Percentiles rank a stretch among this genome's conserved stretches.
These are phyloP conservation scores for Aristolochia californica DNA, from an alignment of 164 flowering plant species.

Conservation along the genomic window DNA sequence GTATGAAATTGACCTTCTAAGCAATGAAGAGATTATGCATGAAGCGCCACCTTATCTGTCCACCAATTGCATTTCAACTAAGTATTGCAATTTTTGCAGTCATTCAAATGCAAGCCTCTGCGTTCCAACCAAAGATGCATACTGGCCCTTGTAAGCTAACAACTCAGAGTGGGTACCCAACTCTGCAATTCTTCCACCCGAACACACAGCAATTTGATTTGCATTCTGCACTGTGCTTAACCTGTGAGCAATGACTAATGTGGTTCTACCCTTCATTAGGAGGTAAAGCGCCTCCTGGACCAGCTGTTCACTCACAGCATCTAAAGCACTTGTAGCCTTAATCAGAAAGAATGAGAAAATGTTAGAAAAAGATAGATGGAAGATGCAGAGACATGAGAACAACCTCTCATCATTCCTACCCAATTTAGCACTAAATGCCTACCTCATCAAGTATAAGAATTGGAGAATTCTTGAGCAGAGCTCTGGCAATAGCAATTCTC, in stretches of 20 bases:
- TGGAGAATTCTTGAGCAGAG: slow-evolving; percentile 88
- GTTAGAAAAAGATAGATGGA: neutral
- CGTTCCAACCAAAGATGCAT: slow-evolving; percentile 78
- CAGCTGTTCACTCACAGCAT: slow-evolving; percentile 78
- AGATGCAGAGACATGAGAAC: no score
- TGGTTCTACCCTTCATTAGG: slow-evolving; percentile 86
- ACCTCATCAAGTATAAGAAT: slow-evolving; percentile 92
- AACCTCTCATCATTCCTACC: no score
- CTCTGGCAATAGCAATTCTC: slow-evolving; percentile 97
- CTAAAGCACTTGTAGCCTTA: slow-evolving; percentile 95
- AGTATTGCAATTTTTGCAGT: no score
- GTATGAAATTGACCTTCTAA: no score
- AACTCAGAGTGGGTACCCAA: slow-evolving; percentile 81
- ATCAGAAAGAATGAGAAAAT: slow-evolving; percentile 1
- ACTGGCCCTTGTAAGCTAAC: slow-evolving; percentile 59
- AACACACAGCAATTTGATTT: slow-evolving; percentile 79
- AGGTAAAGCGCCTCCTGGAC: slow-evolving; percentile 81
- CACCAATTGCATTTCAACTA: no score
- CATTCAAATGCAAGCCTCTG: slow-evolving; percentile 94
- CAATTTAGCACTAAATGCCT: slow-evolving; percentile 1
- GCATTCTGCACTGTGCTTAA: slow-evolving; percentile 98
- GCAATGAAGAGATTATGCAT: no score
- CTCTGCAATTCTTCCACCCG: slow-evolving; percentile 71
- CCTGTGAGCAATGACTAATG: slow-evolving; percentile 91
- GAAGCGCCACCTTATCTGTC: no score